Percentiles rank a stretch among this genome's conserved stretches.
Conservation (phyloP, 2,329 filamentous ascomycete genomes). For the Tolypocladium paradoxum region DNA sequence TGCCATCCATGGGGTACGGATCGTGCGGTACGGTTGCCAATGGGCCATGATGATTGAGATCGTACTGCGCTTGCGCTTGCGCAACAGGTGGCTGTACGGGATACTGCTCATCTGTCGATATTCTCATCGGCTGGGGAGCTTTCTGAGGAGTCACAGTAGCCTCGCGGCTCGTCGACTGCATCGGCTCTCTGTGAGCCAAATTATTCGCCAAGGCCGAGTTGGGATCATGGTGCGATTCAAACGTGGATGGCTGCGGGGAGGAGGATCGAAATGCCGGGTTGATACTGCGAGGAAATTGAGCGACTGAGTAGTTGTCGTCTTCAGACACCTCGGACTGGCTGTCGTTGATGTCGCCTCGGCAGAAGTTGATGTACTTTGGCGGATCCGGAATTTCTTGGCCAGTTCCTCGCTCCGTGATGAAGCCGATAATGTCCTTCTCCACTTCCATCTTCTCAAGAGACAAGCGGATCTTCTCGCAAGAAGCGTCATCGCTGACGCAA, state of each 20-base stretch:
- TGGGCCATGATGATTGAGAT: slow-evolving; percentile 45
- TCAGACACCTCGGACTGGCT: slow-evolving; percentile 73
- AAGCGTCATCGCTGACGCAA: slow-evolving; percentile 92
- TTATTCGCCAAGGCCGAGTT: slow-evolving; percentile 62
- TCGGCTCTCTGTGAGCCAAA: slow-evolving; percentile 46
- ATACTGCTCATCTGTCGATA: slow-evolving; percentile 10
- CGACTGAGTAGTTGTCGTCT: slow-evolving; percentile 84
- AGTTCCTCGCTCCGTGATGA: slow-evolving; percentile 83
- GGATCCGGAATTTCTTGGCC: slow-evolving; percentile 96
- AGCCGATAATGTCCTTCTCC: slow-evolving; percentile 81
- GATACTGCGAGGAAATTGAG: slow-evolving; percentile 89
- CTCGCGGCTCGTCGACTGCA: slow-evolving; percentile 37
- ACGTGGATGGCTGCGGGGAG: slow-evolving; percentile 87
- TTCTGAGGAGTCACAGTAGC: slow-evolving; percentile 41
- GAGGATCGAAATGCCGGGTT: slow-evolving; percentile 95
- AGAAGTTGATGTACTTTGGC: slow-evolving; percentile 98
- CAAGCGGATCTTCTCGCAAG: slow-evolving; percentile 90
- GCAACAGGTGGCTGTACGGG: slow-evolving; percentile 8
- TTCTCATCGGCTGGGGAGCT: slow-evolving; percentile 6
- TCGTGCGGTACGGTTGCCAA: slow-evolving; percentile 73
- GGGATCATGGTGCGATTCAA: slow-evolving; percentile 84
- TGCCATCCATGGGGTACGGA: slow-evolving; percentile 86
- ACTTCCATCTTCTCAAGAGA: slow-evolving; percentile 94
- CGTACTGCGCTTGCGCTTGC: slow-evolving; percentile 21
- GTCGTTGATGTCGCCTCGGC: slow-evolving; percentile 75